Percentiles rank a stretch among this genome's conserved stretches.
These are phyloP conservation scores for Lentinula guzmanii DNA, from an alignment of 768 basidiomycete genomes.

Conservation along the genomic window DNA sequence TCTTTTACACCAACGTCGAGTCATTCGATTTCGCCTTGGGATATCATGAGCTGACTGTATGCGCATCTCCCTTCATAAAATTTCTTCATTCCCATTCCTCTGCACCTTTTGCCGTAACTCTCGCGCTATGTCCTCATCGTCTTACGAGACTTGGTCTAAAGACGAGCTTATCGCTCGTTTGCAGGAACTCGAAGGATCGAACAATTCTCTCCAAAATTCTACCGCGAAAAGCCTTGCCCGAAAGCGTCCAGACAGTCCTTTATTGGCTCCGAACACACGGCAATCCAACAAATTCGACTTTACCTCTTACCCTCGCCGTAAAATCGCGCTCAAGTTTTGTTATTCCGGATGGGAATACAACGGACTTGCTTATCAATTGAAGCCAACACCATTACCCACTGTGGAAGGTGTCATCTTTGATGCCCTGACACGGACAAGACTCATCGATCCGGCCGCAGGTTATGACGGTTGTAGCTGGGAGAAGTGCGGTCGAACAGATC, in stretches of 20 bases:
- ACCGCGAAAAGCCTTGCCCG: constrained; percentile 8
- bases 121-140: constrained; percentile 17
- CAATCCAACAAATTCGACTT: constrained; percentile 51
- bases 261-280: constrained; percentile 16
- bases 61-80: neutral
- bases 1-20: too few relatives aligned
- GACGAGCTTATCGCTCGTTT: constrained; percentile 69
- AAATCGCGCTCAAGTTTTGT: constrained; percentile 90
- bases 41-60: constrained; percentile 1
- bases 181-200: constrained; percentile 40
- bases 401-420: constrained; percentile 86
- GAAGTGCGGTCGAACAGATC: constrained; percentile 90
- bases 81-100: neutral
- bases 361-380: constrained; percentile 79
- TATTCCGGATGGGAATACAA: constrained; percentile 92
- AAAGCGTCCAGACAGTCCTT: constrained; percentile 12
- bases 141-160: constrained; percentile 53
- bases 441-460: constrained; percentile 71
- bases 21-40: neutral
- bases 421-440: constrained; percentile 68
- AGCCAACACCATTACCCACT: constrained; percentile 71
- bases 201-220: neutral
- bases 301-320: constrained; percentile 63
- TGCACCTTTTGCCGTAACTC: neutral
- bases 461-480: constrained; percentile 88